Conservation (phyloP, 805 yeast genomes). For the Hanseniaspora opuntiae region DNA sequence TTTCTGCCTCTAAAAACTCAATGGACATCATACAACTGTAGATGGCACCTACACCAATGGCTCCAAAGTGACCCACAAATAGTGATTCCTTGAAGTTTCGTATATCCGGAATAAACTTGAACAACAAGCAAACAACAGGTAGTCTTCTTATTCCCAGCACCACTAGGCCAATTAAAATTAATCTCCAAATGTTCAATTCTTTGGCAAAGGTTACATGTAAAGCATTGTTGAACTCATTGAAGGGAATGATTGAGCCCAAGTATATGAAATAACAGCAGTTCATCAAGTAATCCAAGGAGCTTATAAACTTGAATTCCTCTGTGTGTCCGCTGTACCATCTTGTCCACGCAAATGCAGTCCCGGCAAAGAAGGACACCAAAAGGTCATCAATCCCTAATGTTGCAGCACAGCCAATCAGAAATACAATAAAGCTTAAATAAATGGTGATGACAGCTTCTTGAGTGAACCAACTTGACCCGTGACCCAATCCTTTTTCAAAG, state of each 20-base stretch:
- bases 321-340: constrained; percentile 75
- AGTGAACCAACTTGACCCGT: constrained; percentile 54
- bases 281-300: constrained; percentile 68
- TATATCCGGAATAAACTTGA: constrained; percentile 73
- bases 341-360: constrained; percentile 91
- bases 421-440: constrained; percentile 65
- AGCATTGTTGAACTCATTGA: constrained; percentile 59
- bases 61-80: constrained; percentile 95
- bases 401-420: constrained; percentile 80
- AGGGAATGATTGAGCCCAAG: constrained; percentile 85
- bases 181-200: constrained; percentile 55
- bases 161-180: constrained; percentile 59
- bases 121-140: constrained; percentile 63
- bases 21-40: constrained; percentile 73
- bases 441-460: constrained; percentile 77
- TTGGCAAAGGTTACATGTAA: constrained; percentile 31
- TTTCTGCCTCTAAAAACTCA: background rate
- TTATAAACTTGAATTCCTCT: constrained; percentile 74
- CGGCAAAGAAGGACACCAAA: constrained; percentile 80
- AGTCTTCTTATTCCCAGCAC: constrained; percentile 63
- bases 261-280: constrained; percentile 79
- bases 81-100: constrained; percentile 86
- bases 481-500: constrained; percentile 32
- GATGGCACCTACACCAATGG: constrained; percentile 88
- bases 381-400: constrained; percentile 81